Percentiles rank a stretch among this genome's conserved stretches.
Evolutionary conservation across 306 rosid species (phyloP).

Genomic region (Cyclanthera cordifolia): DNA sequence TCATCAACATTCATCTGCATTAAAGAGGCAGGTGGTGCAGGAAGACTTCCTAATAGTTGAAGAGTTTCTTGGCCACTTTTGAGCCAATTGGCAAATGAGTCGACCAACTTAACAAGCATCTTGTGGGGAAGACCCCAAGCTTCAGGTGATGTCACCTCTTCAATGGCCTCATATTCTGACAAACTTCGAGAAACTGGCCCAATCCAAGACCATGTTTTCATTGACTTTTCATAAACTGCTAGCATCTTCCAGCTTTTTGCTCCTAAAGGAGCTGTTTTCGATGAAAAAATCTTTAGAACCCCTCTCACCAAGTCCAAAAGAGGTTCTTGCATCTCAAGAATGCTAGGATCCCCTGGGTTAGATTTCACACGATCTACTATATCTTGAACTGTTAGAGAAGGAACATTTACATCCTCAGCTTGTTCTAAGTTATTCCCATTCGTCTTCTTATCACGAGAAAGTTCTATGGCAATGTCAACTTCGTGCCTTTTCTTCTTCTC

Average conservation of each 20-base stretch:
- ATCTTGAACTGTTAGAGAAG: constrained; percentile 67
- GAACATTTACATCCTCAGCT: constrained; percentile 35
- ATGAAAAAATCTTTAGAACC: constrained; percentile 84
- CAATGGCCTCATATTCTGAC: constrained; percentile 50
- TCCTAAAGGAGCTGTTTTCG: constrained; percentile 93
- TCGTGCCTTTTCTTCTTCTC: constrained; percentile 37
- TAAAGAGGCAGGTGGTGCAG: constrained; percentile 78
- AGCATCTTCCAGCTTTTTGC: constrained; percentile 94
- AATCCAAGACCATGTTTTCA: constrained; percentile 86
- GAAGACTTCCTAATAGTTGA: constrained; percentile 95
- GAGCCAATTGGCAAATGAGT: constrained; percentile 95
- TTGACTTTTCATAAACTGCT: constrained; percentile 55
- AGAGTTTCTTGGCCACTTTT: constrained; percentile 99
- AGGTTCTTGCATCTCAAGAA: constrained; percentile 97
- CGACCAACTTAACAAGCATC: constrained; percentile 95
- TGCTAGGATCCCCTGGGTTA: constrained; percentile 87
- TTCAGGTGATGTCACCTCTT: constrained; percentile 79
- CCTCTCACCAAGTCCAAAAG: constrained; percentile 97
- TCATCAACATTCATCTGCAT: constrained; percentile 91
- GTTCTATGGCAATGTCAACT: constrained; percentile 29
- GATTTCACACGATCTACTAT: constrained; percentile 77
- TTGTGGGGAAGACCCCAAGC: constrained; percentile 92
- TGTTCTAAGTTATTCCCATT: constrained; percentile 31
- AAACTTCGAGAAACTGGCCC: constrained; percentile 63
- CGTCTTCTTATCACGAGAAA: constrained; percentile 28